Evolutionary conservation across 2,329 filamentous ascomycete species (phyloP).

Genomic region (Neopestalotiopsis rosae): DNA sequence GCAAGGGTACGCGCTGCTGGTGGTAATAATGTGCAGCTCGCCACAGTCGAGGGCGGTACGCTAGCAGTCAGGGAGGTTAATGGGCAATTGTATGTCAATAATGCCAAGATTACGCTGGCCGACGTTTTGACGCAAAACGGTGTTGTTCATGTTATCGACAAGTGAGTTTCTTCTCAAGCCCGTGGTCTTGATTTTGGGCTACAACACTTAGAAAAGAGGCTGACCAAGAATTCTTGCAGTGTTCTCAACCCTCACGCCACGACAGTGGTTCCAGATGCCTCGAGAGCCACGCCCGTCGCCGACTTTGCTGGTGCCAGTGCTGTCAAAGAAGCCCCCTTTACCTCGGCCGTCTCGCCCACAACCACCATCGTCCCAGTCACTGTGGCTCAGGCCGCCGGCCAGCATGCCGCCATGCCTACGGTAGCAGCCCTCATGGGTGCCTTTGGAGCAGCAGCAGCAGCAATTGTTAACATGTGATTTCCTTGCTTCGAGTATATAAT

Average conservation of each 20-base stretch:
- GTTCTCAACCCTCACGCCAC: conserved; percentile 42
- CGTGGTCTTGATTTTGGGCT: no score
- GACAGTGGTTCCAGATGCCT: conserved; percentile 34
- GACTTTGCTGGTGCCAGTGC: conserved; percentile 33
- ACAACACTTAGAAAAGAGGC: neutral
- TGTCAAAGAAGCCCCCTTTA: conserved; percentile 33
- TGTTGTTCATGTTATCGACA: conserved; percentile 38
- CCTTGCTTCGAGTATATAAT: no score
- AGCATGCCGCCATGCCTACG: conserved; percentile 22
- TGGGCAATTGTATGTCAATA: conserved; percentile 38
- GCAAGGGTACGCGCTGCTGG: neutral
- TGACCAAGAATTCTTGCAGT: conserved; percentile 30
- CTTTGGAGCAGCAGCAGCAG: conserved; percentile 23
- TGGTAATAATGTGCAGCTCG: conserved; percentile 23
- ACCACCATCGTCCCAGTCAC: conserved; percentile 31
- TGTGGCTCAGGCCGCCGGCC: conserved; percentile 25
- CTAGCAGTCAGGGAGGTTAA: conserved; percentile 39
- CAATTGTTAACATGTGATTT: conserved; percentile 21
- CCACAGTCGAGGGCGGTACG: conserved; percentile 35
- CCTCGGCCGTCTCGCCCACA: conserved; percentile 30
- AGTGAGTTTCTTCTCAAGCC: conserved; percentile 32
- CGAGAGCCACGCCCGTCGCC: conserved; percentile 35
- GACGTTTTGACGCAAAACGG: conserved; percentile 15
- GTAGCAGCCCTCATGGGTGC: conserved; percentile 27
- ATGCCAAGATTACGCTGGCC: conserved; percentile 1